Base-by-base conservation (phyloP, 2,329 filamentous ascomycete genomes). In the Cercospora sp. region DNA sequence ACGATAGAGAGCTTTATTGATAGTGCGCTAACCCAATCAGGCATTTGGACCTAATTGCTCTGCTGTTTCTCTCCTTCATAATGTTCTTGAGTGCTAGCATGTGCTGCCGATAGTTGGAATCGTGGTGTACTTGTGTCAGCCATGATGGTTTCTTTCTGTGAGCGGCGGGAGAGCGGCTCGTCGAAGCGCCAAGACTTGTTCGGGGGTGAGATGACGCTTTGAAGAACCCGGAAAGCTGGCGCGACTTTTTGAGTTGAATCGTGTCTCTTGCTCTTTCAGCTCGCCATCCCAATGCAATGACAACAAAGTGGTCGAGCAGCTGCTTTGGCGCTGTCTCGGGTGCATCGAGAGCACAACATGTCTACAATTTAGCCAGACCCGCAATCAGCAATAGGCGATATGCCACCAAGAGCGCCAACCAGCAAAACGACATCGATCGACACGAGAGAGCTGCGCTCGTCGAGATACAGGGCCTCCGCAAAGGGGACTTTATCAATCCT, bases 401-500 rank as follows among this genome's bases (percentile, higher is more conserved):
- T 53, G 60, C 60, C 28, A 64, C 67, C 24, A 58, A 64, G 28
- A 57, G 21, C 12, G 34, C 34, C 58, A 49, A 66, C 18, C 61
- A 59, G 45, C 63, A 62, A 65, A n/a, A 26, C 49, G 66, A 68
- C 63, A 37, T 70, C 32, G 40, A 59, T 9, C 65, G 58, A n/a
- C 71, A 69, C 21, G 71, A 72, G 53, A 70, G 72, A 64, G 62
- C 71, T 18, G 72, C 71, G 5, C 67, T 72, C 4, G 63, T 69
- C 12, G 69, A 69, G 18, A 68, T 73, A n/a, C 87, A 58, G 24
- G 67, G 66, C 24, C 59, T 66, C 6, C 63, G 65, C 34, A 66
- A 61, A 28, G 93, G 90, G 68, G 71, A 78, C 63, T 72, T 77
- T 65, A 76, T 93, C 73, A 96, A 97, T 81, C 90, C 91, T 0